Percentiles rank a stretch among this genome's conserved stretches.
These are phyloP conservation scores for Aspergillus mulundensis DNA, from an alignment of 495 filamentous ascomycete genomes.

Conservation along the genomic window DNA sequence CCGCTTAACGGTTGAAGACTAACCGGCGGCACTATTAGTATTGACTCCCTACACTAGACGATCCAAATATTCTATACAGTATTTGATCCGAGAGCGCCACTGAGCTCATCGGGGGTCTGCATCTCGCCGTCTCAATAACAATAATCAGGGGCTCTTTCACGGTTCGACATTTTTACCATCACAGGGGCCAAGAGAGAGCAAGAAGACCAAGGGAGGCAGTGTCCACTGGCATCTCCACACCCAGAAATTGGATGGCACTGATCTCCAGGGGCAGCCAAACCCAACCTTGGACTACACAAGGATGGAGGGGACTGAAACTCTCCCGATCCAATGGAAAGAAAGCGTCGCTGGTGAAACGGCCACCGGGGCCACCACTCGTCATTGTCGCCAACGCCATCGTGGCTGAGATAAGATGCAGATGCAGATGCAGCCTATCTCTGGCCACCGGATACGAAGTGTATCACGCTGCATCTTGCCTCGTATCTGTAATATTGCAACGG, in stretches of 20 bases:
- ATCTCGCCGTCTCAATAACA: background rate
- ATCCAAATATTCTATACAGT: background rate
- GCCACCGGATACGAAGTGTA: background rate
- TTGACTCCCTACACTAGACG: slow-evolving; percentile 6
- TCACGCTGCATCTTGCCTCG: too few relatives aligned
- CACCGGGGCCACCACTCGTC: background rate
- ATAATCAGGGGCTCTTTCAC: background rate
- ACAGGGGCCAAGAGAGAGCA: background rate
- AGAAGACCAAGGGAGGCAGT: slow-evolving; percentile 18
- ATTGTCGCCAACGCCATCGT: background rate
- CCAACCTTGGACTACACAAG: background rate
- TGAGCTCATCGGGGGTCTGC: slow-evolving; percentile 1
- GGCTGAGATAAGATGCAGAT: background rate
- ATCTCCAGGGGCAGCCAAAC: slow-evolving; percentile 14
- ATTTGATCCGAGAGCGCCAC: slow-evolving; percentile 3
- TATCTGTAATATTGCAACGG: too few relatives aligned
- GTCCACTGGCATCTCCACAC: slow-evolving; percentile 10
- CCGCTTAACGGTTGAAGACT: background rate
- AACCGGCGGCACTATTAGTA: background rate
- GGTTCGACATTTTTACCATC: background rate
- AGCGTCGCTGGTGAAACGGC: background rate
- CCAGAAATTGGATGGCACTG: slow-evolving; percentile 8
- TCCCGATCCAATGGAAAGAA: background rate
- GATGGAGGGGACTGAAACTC: background rate
- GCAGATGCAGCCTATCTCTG: too few relatives aligned